phyloP scores from a whole-genome alignment of 257 asterid genomes.

The Euphrasia confusa region DNA sequence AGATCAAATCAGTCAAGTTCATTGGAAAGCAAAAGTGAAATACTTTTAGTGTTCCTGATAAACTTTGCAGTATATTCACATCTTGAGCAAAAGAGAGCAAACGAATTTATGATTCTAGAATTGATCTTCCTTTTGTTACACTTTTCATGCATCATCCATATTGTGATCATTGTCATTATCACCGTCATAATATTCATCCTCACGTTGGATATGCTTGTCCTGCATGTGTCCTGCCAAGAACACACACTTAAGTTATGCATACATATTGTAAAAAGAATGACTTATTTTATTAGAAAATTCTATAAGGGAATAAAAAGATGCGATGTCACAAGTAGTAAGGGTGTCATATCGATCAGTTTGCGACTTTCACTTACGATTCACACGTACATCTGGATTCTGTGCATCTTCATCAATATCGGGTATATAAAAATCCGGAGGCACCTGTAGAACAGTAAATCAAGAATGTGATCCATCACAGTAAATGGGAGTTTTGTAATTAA shows the following conservation, averaged over 20 bases:
- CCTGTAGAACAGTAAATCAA: slow-evolving; percentile 35
- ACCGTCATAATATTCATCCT: slow-evolving; percentile 88
- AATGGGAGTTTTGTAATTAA: background rate
- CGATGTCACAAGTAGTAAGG: background rate
- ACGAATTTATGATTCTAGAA: background rate
- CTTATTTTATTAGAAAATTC: background rate
- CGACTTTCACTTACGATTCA: slow-evolving; percentile 61
- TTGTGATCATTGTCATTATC: slow-evolving; percentile 83
- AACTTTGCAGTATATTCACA: slow-evolving; percentile 30
- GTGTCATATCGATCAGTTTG: background rate
- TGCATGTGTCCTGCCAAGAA: slow-evolving; percentile 54
- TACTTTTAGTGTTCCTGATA: background rate
- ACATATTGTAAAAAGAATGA: background rate
- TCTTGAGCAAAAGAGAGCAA: slow-evolving; percentile 11
- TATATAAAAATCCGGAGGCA: slow-evolving; percentile 91
- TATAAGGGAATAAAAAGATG: background rate
- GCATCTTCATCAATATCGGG: slow-evolving; percentile 92
- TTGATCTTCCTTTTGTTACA: slow-evolving; percentile 2
- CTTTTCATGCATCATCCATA: slow-evolving; percentile 54
- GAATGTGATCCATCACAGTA: background rate
- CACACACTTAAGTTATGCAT: slow-evolving; percentile 10
- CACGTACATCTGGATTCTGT: slow-evolving; percentile 84
- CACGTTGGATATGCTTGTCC: slow-evolving; percentile 95
- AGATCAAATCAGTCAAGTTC: no score
- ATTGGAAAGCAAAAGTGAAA: no score